Base-by-base conservation (phyloP, 2,329 filamentous ascomycete species). In the Alternaria sp. region DNA sequence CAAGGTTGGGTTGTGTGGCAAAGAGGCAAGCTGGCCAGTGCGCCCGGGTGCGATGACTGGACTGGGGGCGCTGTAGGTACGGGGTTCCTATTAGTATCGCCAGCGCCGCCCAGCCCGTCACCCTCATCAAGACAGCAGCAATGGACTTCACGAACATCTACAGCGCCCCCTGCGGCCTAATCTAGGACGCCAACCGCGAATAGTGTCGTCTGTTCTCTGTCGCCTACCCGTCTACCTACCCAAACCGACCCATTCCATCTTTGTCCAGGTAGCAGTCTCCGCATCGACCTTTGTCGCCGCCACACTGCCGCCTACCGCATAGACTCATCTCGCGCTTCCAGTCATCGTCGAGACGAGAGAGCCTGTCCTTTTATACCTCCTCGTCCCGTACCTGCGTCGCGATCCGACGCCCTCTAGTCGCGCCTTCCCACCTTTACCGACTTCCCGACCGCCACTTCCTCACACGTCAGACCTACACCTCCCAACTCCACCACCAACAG, bases 91-190 rank as follows among this genome's bases (percentile, higher is more conserved):
- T 73, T 73, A 73, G 68, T 65, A 71, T 74, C 67, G 67, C 71
- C 63, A 68, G 67, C 45, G 64, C 69, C 71, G 69, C 71, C 70
- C 68, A 72, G 70, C 68, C 68, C 64, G 50, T 58, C 69, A 61
- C 67, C 65, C 66, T 63, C 71, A 68, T 68, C 71, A 72, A 70
- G 66, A 72, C 68, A 74, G 71, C 65, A 78, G 69, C 68, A 69
- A 78, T 78, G 76, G 69, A 75, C 69, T 71, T 73, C 68, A 75
- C 74, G 64, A 78, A 73, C 70, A 67, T 75, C 61, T 66, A 66
- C 58, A 68, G 66, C 71, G 71, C 73, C 74, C 71, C 71, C 71
- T 69, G 64, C 67, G 73, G 73, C 75, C 73, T 72, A 58, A 73
- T 71, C 72, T 77, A 71, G 70, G 71, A 67, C 61, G 62, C 58